A percentile compares a stretch with the other conserved stretches of the same genome.
phyloP scores from a whole-genome alignment of 495 filamentous ascomycete genomes.

The Xylaria grammica region DNA sequence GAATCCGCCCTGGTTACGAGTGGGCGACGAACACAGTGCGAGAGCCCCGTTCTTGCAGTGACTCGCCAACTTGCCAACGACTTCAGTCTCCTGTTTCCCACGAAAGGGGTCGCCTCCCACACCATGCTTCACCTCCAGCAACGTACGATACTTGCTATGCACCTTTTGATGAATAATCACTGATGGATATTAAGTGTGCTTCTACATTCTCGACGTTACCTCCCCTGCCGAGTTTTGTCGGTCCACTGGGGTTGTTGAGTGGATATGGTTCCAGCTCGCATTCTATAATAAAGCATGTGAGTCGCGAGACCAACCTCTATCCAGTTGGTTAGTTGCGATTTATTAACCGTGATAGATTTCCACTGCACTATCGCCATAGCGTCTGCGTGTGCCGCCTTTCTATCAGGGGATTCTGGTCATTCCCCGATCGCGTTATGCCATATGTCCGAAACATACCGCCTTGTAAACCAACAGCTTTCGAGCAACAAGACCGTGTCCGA shows the following conservation, averaged over 20 bases:
- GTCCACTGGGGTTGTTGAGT: neutral
- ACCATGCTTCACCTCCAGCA: slow-evolving; percentile 7
- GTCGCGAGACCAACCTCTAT: neutral
- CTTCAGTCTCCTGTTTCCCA: neutral
- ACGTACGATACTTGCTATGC: neutral
- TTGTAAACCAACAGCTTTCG: slow-evolving; percentile 9
- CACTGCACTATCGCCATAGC: slow-evolving; percentile 15
- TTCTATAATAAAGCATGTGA: slow-evolving; percentile 19
- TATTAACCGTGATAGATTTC: slow-evolving; percentile 9
- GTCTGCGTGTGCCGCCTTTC: slow-evolving; percentile 15
- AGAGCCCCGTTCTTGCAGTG: neutral
- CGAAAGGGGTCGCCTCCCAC: neutral
- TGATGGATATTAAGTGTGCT: neutral
- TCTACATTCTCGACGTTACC: neutral
- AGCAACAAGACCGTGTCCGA: slow-evolving; percentile 11
- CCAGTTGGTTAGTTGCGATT: neutral
- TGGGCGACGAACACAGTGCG: no score
- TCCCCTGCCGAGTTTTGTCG: slow-evolving; percentile 14
- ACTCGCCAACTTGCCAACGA: slow-evolving; percentile 5
- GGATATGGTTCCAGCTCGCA: slow-evolving; percentile 14
- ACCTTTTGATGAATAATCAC: neutral
- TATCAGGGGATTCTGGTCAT: neutral
- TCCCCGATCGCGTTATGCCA: slow-evolving; percentile 17
- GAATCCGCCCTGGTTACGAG: neutral
- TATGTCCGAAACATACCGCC: slow-evolving; percentile 15